Percentiles rank a stretch among this genome's conserved stretches.
Conservation (phyloP, 2,329 filamentous ascomycete genomes). For the Aureobasidium sp. region DNA sequence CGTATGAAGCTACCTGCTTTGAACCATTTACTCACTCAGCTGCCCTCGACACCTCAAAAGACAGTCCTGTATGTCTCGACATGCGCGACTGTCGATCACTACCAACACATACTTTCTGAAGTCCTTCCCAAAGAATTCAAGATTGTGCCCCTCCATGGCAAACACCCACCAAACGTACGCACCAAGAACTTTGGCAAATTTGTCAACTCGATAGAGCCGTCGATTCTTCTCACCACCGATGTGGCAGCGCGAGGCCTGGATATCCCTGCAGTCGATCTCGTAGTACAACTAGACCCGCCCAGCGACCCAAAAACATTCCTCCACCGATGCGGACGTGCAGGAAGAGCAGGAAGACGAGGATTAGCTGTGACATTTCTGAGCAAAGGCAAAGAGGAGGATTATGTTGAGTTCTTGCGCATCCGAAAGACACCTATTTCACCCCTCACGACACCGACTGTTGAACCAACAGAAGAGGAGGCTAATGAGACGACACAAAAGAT, state of each 20-base stretch:
- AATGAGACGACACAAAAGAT: constrained; percentile 52
- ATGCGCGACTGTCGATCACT: constrained; percentile 92
- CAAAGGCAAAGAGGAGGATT: constrained; percentile 81
- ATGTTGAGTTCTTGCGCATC: constrained; percentile 77
- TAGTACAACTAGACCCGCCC: constrained; percentile 78
- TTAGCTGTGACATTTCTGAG: constrained; percentile 80
- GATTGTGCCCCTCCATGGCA: constrained; percentile 80
- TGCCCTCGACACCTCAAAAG: constrained; percentile 71
- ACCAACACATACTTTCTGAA: constrained; percentile 68
- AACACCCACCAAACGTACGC: constrained; percentile 80
- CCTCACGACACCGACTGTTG: constrained; percentile 49
- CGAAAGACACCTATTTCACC: constrained; percentile 74
- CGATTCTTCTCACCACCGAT: constrained; percentile 85
- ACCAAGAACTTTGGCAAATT: constrained; percentile 83
- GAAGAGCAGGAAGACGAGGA: constrained; percentile 61
- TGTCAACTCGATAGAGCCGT: constrained; percentile 63
- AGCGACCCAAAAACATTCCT: constrained; percentile 82
- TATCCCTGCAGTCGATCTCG: constrained; percentile 84
- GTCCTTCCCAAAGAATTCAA: constrained; percentile 60
- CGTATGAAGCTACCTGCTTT: constrained; percentile 74
- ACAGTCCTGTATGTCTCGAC: constrained; percentile 90
- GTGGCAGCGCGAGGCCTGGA: constrained; percentile 85
- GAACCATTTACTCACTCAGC: constrained; percentile 53
- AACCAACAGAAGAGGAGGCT: constrained; percentile 50
- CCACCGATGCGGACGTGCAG: constrained; percentile 57